Evolutionary conservation across 1,284 basidiomycete species (phyloP), one percentile per base, ranked within the genome.

Genomic region (Melampsora larici-populina): DNA sequence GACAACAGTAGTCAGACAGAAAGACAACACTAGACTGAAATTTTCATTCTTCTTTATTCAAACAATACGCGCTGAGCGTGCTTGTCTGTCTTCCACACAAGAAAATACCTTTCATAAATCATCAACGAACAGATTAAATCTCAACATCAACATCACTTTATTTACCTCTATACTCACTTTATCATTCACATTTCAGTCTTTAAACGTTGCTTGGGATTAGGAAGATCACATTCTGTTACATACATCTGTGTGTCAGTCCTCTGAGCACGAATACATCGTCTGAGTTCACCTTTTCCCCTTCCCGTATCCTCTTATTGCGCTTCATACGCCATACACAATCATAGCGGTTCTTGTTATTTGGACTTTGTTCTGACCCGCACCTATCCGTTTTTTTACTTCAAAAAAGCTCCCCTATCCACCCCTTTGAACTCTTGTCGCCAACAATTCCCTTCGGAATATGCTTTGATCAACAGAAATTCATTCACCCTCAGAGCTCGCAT

Each of bases 11-110:
- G 9, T 9, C 36, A 36, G 36, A 36, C 36, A 36, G 36, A 9
- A 4, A 9, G 36, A 36, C 36, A 36, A 36, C 36, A 36, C 36
- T 36, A 36, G 36, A 36, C 36, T 36, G 36, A 36, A n/a, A n/a
- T n/a, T n/a, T n/a, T n/a, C n/a, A n/a, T n/a, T n/a, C n/a, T n/a
- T 36, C 9, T 36, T 36, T 36, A 36, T 36, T 36, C 36, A 3
- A 36, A 36, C 51, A 8, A 55, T 55, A 55, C 51, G 51, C 51
- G 51, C 51, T 55, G 51, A 55, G 51, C 51, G 51, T 55, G 51
- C 51, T 55, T 55, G 51, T 26, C 51, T 26, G 6, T 21, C 18
- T 55, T 26, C 51, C 24, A 21, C 18, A 36, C 36, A 36, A 36
- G 51, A 26, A 55, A 26, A 55, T 55, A 55, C 51, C 24, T 55